A percentile compares a stretch with the other conserved stretches of the same genome.
phyloP scores from a whole-genome alignment of 768 basidiomycete species.

The Auricularia heimuer region DNA sequence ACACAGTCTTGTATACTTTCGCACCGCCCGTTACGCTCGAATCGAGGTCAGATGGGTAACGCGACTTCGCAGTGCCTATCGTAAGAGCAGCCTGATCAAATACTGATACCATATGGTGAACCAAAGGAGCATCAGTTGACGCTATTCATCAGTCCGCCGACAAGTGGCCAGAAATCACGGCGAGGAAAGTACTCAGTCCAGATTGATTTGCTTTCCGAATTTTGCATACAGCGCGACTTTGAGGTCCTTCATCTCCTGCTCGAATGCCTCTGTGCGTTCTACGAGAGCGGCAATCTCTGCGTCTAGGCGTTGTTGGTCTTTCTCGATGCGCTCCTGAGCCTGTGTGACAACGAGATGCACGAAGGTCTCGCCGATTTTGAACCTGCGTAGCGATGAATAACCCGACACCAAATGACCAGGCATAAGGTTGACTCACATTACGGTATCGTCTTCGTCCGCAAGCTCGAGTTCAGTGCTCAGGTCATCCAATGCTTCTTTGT shows the following conservation, averaged over 20 bases:
- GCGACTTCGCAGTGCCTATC: no score
- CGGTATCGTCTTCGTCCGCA: constrained; percentile 70
- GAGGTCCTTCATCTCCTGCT: constrained; percentile 67
- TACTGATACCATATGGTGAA: no score
- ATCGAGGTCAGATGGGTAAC: no score
- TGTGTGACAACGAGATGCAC: constrained; percentile 61
- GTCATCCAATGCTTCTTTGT: constrained; percentile 91
- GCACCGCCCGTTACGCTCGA: no score
- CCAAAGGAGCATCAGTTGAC: no score
- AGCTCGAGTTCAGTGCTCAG: constrained; percentile 81
- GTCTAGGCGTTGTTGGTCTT: constrained; percentile 53
- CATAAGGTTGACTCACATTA: constrained; percentile 57
- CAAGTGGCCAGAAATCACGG: background rate
- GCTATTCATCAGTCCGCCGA: no score
- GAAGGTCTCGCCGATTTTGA: constrained; percentile 85
- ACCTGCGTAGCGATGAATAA: constrained; percentile 34
- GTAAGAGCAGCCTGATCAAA: no score
- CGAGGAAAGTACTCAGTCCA: constrained; percentile 51
- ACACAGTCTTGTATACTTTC: no score
- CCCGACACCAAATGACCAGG: background rate
- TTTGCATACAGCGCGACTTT: constrained; percentile 79
- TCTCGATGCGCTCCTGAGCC: constrained; percentile 63
- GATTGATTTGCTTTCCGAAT: constrained; percentile 87
- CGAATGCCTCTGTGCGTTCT: constrained; percentile 50
- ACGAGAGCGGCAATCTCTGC: constrained; percentile 42